Conservation (phyloP, 2,329 filamentous ascomycete species). For the Verticillium zaregamsianum region DNA sequence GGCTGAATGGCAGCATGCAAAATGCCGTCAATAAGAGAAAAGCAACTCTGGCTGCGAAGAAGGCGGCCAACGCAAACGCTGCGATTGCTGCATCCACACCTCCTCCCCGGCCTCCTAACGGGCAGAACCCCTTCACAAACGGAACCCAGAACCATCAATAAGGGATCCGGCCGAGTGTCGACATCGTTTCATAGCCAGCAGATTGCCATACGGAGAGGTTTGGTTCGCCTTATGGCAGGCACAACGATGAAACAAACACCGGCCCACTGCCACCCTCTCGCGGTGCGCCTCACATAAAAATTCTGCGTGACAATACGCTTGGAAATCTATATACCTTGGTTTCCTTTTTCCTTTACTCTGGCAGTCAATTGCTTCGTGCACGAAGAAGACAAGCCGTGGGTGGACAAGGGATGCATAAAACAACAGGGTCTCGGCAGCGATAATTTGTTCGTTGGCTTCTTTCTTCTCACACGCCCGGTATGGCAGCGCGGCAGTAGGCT, state of each 20-base stretch:
- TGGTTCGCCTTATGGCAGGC: background rate
- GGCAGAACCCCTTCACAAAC: background rate
- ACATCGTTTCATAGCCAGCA: background rate
- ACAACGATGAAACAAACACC: background rate
- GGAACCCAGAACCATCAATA: background rate
- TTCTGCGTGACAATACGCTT: background rate
- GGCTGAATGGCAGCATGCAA: conserved; percentile 58
- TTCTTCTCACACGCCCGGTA: background rate
- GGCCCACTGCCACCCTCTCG: too few species aligned
- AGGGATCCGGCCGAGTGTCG: background rate
- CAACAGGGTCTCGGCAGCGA: background rate
- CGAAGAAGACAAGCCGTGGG: background rate
- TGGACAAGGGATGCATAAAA: too few species aligned
- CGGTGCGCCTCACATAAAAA: background rate
- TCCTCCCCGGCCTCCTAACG: background rate
- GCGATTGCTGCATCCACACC: background rate
- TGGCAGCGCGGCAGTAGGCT: background rate
- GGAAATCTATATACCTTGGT: background rate
- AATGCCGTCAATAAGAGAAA: conserved; percentile 57
- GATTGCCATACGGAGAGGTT: background rate
- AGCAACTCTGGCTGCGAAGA: conserved; percentile 56
- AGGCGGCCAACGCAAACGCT: conserved; percentile 40
- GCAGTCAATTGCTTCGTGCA: background rate
- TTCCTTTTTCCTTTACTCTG: background rate
- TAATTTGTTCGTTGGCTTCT: background rate